Conservation (phyloP, 129 eudicot genomes). For the Lactuca sativa region DNA sequence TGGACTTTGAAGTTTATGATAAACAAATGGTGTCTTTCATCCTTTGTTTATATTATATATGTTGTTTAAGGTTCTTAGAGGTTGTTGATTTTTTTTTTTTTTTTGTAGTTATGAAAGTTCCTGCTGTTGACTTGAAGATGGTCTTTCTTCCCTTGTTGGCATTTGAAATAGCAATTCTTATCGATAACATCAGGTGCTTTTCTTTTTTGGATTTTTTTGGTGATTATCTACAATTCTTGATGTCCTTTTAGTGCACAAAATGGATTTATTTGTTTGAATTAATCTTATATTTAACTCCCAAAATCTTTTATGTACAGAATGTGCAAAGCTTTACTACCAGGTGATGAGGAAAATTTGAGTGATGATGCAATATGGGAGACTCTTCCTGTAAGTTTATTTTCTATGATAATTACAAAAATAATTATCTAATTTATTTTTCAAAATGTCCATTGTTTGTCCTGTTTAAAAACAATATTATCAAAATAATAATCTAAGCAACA, state of each 20-base stretch:
- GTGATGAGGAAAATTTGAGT: constrained; percentile 70
- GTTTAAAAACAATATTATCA: no score
- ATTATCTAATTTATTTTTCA: background rate
- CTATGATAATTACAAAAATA: background rate
- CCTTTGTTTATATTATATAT: constrained; percentile 1
- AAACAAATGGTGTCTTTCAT: background rate
- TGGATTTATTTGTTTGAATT: no score
- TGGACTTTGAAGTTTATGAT: constrained; percentile 4
- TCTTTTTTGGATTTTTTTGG: constrained; percentile 2
- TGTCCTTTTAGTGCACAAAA: no score
- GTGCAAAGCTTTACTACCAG: constrained; percentile 88
- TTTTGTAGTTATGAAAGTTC: constrained; percentile 27
- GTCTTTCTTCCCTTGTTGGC: constrained; percentile 85
- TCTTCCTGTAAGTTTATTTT: constrained; percentile 74
- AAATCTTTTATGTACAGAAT: constrained; percentile 42
- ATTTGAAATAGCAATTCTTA: constrained; percentile 66
- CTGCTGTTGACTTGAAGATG: constrained; percentile 81
- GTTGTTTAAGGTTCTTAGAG: constrained; percentile 6
- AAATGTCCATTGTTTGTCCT: background rate
- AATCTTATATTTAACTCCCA: background rate
- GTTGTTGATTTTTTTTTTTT: constrained; percentile 11
- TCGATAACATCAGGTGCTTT: constrained; percentile 79
- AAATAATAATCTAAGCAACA: no score
- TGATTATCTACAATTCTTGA: background rate
- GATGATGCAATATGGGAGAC: constrained; percentile 96